These are phyloP conservation scores for Dryadomyces quercus-mongolicae DNA, from an alignment of 2,329 filamentous ascomycete species.

Conservation along the genomic window DNA sequence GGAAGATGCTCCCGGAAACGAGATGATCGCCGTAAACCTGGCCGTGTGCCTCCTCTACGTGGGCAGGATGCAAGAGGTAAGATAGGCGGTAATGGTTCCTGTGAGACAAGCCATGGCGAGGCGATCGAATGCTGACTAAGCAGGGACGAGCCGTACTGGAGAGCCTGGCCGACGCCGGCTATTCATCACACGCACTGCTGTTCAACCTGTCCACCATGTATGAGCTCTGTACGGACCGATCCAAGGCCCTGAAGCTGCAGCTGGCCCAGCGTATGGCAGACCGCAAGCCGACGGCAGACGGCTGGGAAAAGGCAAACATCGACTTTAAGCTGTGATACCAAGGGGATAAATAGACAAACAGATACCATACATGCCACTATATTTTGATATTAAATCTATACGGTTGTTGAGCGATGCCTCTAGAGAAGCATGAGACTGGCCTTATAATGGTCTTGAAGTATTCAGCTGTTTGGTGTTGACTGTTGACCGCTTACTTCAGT, in stretches of 20 bases:
- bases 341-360: no score
- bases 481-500: no score
- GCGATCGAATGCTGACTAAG: slow-evolving; percentile 13
- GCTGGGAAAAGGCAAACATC: slow-evolving; percentile 58
- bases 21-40: slow-evolving; percentile 69
- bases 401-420: no score
- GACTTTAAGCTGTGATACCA: slow-evolving; percentile 61
- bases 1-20: slow-evolving; percentile 32
- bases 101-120: no score
- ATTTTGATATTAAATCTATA: no score
- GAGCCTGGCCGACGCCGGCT: slow-evolving; percentile 45
- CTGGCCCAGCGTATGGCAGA: slow-evolving; percentile 59
- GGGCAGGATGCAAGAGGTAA: slow-evolving; percentile 60
- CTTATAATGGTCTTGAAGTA: no score
- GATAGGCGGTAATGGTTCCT: not conserved
- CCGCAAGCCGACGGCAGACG: slow-evolving; percentile 40
- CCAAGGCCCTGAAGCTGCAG: slow-evolving; percentile 54
- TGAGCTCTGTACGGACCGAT: slow-evolving; percentile 75
- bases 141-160: slow-evolving; percentile 58
- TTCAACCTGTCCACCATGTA: slow-evolving; percentile 90
- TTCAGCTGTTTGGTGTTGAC: no score
- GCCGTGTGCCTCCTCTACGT: slow-evolving; percentile 78
- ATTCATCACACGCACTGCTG: slow-evolving; percentile 65
- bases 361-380: no score
- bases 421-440: no score